Conservation (phyloP, 2,329 filamentous ascomycete genomes). For the Aspergillus fumigatus region DNA sequence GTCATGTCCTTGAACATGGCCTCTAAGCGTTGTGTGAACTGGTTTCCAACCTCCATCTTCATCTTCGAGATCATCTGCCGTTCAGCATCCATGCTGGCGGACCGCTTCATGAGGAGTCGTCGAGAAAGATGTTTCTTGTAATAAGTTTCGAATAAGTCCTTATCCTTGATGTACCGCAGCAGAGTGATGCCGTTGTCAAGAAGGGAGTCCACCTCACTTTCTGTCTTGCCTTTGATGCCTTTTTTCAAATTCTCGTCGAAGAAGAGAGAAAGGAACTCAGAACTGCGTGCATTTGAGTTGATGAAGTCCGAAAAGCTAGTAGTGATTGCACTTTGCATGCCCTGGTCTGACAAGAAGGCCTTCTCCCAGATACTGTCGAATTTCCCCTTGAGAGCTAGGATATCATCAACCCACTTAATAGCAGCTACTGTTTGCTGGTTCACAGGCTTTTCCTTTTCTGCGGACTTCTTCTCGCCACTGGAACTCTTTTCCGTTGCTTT, state of each 20-base stretch:
- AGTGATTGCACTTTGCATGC: slow-evolving; percentile 75
- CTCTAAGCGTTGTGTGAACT: slow-evolving; percentile 89
- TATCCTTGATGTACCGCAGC: slow-evolving; percentile 82
- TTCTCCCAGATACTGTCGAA: slow-evolving; percentile 74
- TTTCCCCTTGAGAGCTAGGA: slow-evolving; percentile 78
- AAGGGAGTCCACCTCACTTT: slow-evolving; percentile 75
- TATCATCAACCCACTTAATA: slow-evolving; percentile 92
- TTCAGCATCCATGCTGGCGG: slow-evolving; percentile 85
- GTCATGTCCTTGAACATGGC: slow-evolving; percentile 98
- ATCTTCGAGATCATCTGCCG: slow-evolving; percentile 94
- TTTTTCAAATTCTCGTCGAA: slow-evolving; percentile 96
- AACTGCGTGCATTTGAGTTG: slow-evolving; percentile 78
- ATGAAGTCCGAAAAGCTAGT: slow-evolving; percentile 90
- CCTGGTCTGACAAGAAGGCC: slow-evolving; percentile 71
- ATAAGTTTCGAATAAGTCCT: slow-evolving; percentile 93
- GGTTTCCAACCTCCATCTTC: slow-evolving; percentile 93
- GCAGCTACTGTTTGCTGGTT: slow-evolving; percentile 82
- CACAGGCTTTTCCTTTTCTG: slow-evolving; percentile 49
- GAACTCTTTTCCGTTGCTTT: slow-evolving; percentile 44
- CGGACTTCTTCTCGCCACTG: slow-evolving; percentile 48
- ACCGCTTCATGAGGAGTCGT: slow-evolving; percentile 80
- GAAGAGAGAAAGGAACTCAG: slow-evolving; percentile 92
- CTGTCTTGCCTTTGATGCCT: slow-evolving; percentile 87
- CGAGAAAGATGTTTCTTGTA: slow-evolving; percentile 96
- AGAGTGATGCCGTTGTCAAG: slow-evolving; percentile 87